Conservation (phyloP, 331 rosid species). For the Quercus phellos region DNA sequence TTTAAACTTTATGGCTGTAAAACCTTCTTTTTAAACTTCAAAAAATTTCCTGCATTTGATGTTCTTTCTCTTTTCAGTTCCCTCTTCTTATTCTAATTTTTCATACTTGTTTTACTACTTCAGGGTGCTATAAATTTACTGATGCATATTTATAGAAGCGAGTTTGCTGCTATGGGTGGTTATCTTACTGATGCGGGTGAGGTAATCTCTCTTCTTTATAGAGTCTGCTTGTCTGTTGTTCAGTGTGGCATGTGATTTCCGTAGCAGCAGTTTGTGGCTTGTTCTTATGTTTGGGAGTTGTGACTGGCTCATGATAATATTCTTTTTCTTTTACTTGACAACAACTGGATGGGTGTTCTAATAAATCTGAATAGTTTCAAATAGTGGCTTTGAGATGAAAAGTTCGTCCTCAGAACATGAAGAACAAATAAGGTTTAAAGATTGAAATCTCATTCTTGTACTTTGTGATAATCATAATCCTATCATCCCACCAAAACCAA, state of each 20-base stretch:
- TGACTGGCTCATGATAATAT: neutral
- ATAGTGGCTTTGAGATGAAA: neutral
- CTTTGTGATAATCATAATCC: neutral
- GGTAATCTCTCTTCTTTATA: slow-evolving; percentile 46
- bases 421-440: neutral
- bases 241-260: neutral
- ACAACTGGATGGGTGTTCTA: neutral
- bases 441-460: neutral
- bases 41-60: too few species aligned
- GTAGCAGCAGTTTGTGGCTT: neutral
- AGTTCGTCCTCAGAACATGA: neutral
- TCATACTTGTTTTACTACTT: slow-evolving; percentile 22
- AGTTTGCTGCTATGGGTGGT: slow-evolving; percentile 91
- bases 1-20: neutral
- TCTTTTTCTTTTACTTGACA: neutral
- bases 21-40: too few species aligned
- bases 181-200: slow-evolving; percentile 97
- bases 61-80: neutral
- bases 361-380: neutral
- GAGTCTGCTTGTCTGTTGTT: slow-evolving; percentile 5
- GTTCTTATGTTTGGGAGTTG: neutral
- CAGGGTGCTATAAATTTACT: slow-evolving; percentile 95
- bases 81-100: slow-evolving; percentile 8
- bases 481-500: neutral
- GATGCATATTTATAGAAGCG: slow-evolving; percentile 89